Percentiles rank a stretch among this genome's conserved stretches.
These are phyloP conservation scores for Fraxinus dipetala DNA, from an alignment of 305 asterid genomes.

Conservation along the genomic window DNA sequence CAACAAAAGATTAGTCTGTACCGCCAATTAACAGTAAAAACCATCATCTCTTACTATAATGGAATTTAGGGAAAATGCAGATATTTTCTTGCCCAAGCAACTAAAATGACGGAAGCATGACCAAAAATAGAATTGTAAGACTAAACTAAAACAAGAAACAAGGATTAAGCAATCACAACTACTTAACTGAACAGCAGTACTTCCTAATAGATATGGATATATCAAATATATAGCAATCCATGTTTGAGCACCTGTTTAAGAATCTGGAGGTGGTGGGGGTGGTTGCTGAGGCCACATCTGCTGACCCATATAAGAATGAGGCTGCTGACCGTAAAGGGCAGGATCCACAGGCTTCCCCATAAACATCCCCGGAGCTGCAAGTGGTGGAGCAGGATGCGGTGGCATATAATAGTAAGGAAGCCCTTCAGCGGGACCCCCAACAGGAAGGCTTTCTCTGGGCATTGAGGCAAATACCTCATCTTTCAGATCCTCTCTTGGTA, in stretches of 20 bases:
- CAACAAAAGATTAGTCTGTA: not conserved
- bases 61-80: not conserved
- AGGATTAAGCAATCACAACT: not conserved
- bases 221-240: not conserved
- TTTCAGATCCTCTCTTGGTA: constrained; percentile 90
- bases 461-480: constrained; percentile 89
- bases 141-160: not conserved
- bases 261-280: constrained; percentile 66
- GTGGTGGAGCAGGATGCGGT: constrained; percentile 55
- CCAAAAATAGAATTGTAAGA: not conserved
- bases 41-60: not conserved
- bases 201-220: not conserved
- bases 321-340: constrained; percentile 61
- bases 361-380: constrained; percentile 66
- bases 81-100: not conserved
- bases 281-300: constrained; percentile 89
- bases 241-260: constrained; percentile 46
- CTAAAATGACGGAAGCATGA: not conserved
- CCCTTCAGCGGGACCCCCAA: constrained; percentile 74
- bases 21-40: not conserved
- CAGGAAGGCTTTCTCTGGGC: constrained; percentile 79
- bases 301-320: constrained; percentile 76
- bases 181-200: not conserved
- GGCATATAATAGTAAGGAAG: constrained; percentile 83
- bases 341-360: constrained; percentile 88